phyloP scores from a whole-genome alignment of 2,329 filamentous ascomycete genomes.

The Cladosporium sp. region DNA sequence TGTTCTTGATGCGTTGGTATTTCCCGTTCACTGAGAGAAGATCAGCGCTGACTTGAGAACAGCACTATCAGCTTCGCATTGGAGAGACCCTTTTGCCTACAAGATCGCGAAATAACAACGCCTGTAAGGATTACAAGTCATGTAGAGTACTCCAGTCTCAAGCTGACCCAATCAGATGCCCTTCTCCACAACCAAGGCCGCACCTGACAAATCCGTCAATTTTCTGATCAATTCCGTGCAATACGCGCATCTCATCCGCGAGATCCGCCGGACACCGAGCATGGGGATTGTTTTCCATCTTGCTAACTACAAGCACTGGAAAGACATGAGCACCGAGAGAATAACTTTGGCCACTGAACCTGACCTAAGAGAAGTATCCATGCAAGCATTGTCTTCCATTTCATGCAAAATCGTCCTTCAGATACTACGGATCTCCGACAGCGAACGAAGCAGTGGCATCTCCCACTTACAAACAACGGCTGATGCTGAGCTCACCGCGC shows the following conservation, averaged over 20 bases:
- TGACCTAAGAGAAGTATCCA: not conserved
- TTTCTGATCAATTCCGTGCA: not conserved
- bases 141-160: not conserved
- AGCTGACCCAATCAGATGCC: not conserved
- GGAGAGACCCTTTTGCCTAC: constrained; percentile 4
- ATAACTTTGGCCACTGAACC: not conserved
- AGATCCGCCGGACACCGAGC: not conserved
- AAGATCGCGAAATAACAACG: constrained; percentile 2
- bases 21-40: not conserved
- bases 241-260: constrained; percentile 2
- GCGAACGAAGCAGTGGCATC: not conserved
- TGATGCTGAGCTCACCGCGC: not conserved
- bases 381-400: not conserved
- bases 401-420: constrained; percentile 2
- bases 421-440: not conserved
- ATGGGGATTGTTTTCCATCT: constrained; percentile 8
- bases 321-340: not conserved
- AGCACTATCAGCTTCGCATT: constrained; percentile 1
- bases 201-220: not conserved
- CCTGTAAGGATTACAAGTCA: not conserved
- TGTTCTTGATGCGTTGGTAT: constrained; percentile 2
- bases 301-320: constrained; percentile 4
- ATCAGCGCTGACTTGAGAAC: not conserved
- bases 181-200: not conserved
- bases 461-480: not conserved